Base-by-base conservation (phyloP, 495 filamentous ascomycete genomes). In the Penicillium verhagenii region DNA sequence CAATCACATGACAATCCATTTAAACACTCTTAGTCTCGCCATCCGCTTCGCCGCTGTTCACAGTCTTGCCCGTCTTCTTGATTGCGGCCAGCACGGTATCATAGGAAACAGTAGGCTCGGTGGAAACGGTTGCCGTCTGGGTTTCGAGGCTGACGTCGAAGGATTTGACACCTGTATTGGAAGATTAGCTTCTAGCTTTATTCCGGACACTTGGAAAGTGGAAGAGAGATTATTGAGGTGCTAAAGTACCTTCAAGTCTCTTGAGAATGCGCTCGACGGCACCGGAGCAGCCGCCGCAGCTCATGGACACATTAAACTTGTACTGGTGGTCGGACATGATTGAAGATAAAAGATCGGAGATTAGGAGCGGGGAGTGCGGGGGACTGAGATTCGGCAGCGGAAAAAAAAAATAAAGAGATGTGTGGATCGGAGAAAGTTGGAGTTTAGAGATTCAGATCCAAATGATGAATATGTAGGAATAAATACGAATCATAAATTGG, bases 31-130 rank as follows among this genome's bases (percentile, higher is more conserved):
- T 71, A 3, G 50, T 45, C 53, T 67, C 53, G 5, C 78, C 79
- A 68, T 82, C 84, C 16, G 78, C 86, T 80, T 89, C 82, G 19
- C 84, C 89, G 20, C 74, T 81, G 58, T 85, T 91, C 58, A 98
- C 85, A 63, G 83, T 84, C 84, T 97, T 98, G 26, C 92, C 92
- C 2, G 94, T 97, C 83, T 97, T 97, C 82, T 86, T 85, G 66
- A 98, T 97, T 53, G 85, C 92, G 64, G 83, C 81, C 47, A 96
- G 81, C 40, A 98, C 90, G 21, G 84, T 89, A 48, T 90, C 83
- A 72, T 92, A 96, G 35, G 79, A 71, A 35, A 96, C 75, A 11
- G 70, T 67, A 0, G 76, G 70, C 29, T 86, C 83, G 39, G 92
- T 82, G 48, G 84, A 75, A 43, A 97, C 80, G 39, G 78, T 79